Evolutionary conservation across 2,329 filamentous ascomycete genomes (phyloP).

Genomic region (Trichoderma sp.): DNA sequence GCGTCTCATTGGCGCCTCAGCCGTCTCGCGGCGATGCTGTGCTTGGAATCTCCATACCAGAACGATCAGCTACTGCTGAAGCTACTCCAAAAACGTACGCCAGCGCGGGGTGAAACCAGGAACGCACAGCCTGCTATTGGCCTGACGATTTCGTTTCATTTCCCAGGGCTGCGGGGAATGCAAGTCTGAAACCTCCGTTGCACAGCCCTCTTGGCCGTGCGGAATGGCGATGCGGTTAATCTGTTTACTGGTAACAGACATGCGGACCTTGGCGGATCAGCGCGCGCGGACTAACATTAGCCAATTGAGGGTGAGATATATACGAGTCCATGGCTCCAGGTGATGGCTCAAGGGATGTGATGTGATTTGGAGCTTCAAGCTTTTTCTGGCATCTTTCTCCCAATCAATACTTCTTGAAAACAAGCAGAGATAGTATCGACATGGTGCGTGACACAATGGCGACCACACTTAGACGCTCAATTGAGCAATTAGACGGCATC

Average conservation of each 20-base stretch:
- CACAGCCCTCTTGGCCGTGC: slow-evolving; percentile 5
- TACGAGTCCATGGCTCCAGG: neutral
- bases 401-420: neutral
- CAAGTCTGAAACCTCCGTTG: slow-evolving; percentile 14
- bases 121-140: neutral
- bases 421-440: neutral
- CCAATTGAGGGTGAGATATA: neutral
- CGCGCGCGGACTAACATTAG: neutral
- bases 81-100: slow-evolving; percentile 6
- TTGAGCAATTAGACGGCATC: neutral
- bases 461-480: neutral
- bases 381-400: neutral
- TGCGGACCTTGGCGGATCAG: neutral
- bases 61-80: neutral
- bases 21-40: neutral
- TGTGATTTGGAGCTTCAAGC: neutral
- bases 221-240: slow-evolving; percentile 5
- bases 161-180: slow-evolving; percentile 10
- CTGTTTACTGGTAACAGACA: neutral
- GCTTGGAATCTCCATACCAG: neutral
- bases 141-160: slow-evolving; percentile 4
- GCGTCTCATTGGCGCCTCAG: slow-evolving; percentile 10
- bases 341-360: neutral
- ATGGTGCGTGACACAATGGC: neutral
- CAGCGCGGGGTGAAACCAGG: slow-evolving; percentile 15